Percentiles rank a stretch among this genome's conserved stretches.
phyloP scores from a whole-genome alignment of 805 yeast species.

The Zygotorulaspora sp. region DNA sequence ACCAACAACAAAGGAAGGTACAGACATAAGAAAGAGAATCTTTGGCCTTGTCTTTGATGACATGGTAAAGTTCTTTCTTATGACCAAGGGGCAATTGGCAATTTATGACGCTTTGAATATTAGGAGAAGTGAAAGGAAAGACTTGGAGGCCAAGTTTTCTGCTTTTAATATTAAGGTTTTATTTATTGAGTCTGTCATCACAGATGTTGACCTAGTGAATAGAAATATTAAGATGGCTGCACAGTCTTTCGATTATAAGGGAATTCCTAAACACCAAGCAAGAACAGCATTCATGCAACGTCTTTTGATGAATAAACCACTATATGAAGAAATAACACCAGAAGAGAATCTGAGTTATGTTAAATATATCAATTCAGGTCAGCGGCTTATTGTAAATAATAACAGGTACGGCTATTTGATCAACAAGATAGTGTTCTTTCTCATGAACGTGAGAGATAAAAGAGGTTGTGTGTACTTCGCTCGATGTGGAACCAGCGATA shows the following conservation, averaged over 20 bases:
- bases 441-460: constrained; percentile 86
- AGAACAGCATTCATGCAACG: constrained; percentile 70
- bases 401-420: constrained; percentile 84
- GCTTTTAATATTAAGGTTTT: constrained; percentile 65
- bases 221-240: constrained; percentile 82
- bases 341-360: constrained; percentile 64
- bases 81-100: constrained; percentile 87
- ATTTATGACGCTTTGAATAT: constrained; percentile 96
- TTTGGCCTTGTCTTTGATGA: constrained; percentile 63
- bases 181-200: constrained; percentile 84
- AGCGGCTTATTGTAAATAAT: constrained; percentile 70
- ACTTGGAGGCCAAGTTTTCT: constrained; percentile 51
- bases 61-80: constrained; percentile 62
- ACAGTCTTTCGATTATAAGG: constrained; percentile 78
- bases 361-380: constrained; percentile 88
- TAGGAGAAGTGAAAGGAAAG: constrained; percentile 58
- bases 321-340: constrained; percentile 64
- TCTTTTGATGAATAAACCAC: constrained; percentile 60
- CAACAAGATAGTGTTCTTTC: constrained; percentile 84
- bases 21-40: constrained; percentile 51
- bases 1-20: constrained; percentile 46
- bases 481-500: constrained; percentile 54
- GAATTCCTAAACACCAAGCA: constrained; percentile 72
- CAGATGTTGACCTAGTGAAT: constrained; percentile 61
- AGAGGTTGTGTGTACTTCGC: constrained; percentile 92